phyloP scores from a whole-genome alignment of 2,329 filamentous ascomycete species.

The Sclerotinia spermophila region DNA sequence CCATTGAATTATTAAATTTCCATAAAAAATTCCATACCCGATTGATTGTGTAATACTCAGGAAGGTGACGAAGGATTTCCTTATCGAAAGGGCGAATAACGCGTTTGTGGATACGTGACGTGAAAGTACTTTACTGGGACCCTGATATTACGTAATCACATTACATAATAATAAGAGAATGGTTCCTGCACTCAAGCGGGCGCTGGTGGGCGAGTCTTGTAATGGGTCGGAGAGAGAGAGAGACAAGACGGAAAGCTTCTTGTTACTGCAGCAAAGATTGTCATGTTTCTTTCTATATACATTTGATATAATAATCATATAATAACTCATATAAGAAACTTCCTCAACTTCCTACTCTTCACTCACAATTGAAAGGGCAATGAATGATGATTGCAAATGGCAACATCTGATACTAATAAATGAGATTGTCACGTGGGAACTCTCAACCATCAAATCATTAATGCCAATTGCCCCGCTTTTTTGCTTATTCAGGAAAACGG shows the following conservation, averaged over 20 bases:
- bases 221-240: not conserved
- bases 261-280: not conserved
- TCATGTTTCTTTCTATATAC: not conserved
- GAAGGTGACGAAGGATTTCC: not conserved
- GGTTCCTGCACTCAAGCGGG: not conserved
- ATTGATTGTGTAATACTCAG: no score
- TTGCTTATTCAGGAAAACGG: not conserved
- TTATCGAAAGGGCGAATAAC: slow-evolving; percentile 8
- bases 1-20: slow-evolving; percentile 23
- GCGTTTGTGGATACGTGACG: slow-evolving; percentile 2
- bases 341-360: no score
- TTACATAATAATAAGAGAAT: not conserved
- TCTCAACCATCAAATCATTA: not conserved
- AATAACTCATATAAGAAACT: no score
- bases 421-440: not conserved
- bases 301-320: not conserved
- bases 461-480: not conserved
- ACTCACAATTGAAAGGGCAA: no score
- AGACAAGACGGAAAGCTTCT: not conserved
- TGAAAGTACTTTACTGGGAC: not conserved
- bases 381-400: no score
- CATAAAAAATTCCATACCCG: not conserved
- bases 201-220: no score
- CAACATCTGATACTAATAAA: no score
- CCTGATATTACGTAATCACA: not conserved